Percentiles rank a stretch among this genome's conserved stretches.
These are phyloP conservation scores for Kluyveromyces lactis DNA, from an alignment of 805 yeast genomes.

Conservation along the genomic window DNA sequence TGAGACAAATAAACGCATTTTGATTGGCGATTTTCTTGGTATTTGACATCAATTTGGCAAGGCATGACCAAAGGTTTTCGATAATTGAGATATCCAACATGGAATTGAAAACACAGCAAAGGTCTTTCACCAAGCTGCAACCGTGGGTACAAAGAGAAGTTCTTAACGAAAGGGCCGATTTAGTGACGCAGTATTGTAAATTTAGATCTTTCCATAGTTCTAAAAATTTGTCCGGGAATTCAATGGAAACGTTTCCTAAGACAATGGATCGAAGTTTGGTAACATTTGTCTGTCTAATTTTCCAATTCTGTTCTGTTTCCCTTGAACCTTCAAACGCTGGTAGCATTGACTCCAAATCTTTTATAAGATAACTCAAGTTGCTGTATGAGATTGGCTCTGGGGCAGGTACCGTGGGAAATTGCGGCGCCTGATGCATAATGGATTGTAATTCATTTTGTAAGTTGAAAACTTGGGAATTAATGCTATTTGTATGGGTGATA, in stretches of 20 bases:
- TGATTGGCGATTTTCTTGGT: conserved; percentile 32
- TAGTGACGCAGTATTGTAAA: conserved; percentile 52
- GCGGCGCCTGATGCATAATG: conserved; percentile 4
- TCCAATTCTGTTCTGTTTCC: conserved; percentile 90
- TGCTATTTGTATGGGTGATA: background rate
- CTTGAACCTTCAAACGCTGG: conserved; percentile 48
- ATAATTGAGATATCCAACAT: conserved; percentile 24
- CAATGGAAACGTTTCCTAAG: conserved; percentile 44
- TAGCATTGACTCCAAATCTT: conserved; percentile 22
- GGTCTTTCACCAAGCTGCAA: conserved; percentile 69
- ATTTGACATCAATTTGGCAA: conserved; percentile 30
- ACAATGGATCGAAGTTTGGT: conserved; percentile 49
- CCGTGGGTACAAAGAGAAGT: conserved; percentile 75
- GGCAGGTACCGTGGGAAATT: background rate
- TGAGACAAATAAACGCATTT: conserved; percentile 31
- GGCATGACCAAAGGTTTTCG: conserved; percentile 28
- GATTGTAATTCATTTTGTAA: background rate
- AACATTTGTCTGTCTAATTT: conserved; percentile 54
- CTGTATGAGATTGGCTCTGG: conserved; percentile 4
- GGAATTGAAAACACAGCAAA: conserved; percentile 24
- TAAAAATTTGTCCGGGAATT: conserved; percentile 33
- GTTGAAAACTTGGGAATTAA: conserved; percentile 6
- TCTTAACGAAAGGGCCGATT: conserved; percentile 64
- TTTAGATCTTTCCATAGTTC: conserved; percentile 28
- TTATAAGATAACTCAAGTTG: conserved; percentile 14